Conservation (phyloP, 2,329 filamentous ascomycete species). For the Alternaria ethzedia region DNA sequence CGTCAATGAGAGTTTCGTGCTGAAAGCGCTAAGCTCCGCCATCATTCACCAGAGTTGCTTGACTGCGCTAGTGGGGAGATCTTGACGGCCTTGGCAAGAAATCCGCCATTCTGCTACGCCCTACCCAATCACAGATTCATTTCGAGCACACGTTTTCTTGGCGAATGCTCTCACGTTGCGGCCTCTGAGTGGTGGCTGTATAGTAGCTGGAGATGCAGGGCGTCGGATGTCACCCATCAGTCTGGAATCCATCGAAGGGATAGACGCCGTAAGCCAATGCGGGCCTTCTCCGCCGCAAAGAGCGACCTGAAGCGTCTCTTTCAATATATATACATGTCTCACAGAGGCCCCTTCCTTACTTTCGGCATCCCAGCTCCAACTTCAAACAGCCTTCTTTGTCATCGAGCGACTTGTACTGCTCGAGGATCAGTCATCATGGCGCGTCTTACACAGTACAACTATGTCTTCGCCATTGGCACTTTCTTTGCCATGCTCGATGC, state of each 20-base stretch:
- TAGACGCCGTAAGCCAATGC: constrained; percentile 9
- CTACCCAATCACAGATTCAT: constrained; percentile 16
- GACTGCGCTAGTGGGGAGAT: background rate
- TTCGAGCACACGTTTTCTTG: constrained; percentile 23
- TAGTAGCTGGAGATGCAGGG: constrained; percentile 6
- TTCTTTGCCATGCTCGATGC: constrained; percentile 78
- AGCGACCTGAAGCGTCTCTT: constrained; percentile 17
- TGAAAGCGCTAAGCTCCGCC: background rate
- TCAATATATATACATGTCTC: constrained; percentile 30
- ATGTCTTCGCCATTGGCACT: constrained; percentile 77
- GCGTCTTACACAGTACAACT: constrained; percentile 60
- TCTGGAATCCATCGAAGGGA: background rate
- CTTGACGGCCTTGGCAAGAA: background rate
- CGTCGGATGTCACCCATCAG: constrained; percentile 9
- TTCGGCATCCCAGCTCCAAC: constrained; percentile 22
- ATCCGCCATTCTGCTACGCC: background rate
- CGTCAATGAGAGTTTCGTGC: background rate
- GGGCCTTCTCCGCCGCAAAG: constrained; percentile 15
- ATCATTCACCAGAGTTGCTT: background rate
- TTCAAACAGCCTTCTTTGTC: constrained; percentile 21
- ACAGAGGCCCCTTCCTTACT: constrained; percentile 10
- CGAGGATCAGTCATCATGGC: constrained; percentile 23
- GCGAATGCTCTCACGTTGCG: constrained; percentile 7
- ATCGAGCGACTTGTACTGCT: constrained; percentile 16
- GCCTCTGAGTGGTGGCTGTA: constrained; percentile 18